These are phyloP conservation scores for Neofusicoccum cordaticola DNA, from an alignment of 2,329 filamentous ascomycete genomes.

Conservation along the genomic window DNA sequence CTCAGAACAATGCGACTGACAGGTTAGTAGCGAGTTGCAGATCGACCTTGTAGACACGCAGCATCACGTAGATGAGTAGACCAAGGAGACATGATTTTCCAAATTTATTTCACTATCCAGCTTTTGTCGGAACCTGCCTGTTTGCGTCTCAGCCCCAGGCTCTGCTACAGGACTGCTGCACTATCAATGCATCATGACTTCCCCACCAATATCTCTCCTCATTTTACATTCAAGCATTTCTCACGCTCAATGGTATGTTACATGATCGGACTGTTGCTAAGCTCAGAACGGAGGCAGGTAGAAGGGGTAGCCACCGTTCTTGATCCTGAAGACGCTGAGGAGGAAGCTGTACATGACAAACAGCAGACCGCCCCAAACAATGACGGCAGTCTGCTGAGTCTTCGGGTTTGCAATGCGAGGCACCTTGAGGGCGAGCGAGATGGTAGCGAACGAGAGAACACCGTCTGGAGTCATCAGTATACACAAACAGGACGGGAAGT, in stretches of 20 bases:
- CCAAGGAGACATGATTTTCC: background rate
- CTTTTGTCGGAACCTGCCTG: conserved; percentile 1
- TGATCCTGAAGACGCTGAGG: conserved; percentile 86
- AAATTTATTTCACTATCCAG: background rate
- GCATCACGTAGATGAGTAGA: too few relatives aligned
- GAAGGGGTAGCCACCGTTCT: conserved; percentile 95
- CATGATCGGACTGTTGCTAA: background rate
- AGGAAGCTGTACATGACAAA: conserved; percentile 90
- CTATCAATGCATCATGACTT: background rate
- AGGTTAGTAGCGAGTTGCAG: too few relatives aligned
- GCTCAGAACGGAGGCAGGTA: conserved; percentile 80
- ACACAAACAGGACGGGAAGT: background rate
- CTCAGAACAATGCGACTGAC: too few relatives aligned
- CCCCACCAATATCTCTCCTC: background rate
- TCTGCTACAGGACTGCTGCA: background rate
- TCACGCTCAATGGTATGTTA: background rate
- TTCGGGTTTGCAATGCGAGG: conserved; percentile 79
- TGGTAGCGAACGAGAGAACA: conserved; percentile 81
- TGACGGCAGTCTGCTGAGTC: conserved; percentile 74
- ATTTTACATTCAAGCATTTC: background rate
- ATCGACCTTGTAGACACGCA: too few relatives aligned
- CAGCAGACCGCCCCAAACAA: conserved; percentile 74
- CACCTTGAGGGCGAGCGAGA: conserved; percentile 86
- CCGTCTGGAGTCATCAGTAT: conserved; percentile 55
- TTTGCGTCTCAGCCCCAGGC: background rate